Evolutionary conservation across 495 filamentous ascomycete genomes (phyloP).

Genomic region (Margaritispora aquatica): DNA sequence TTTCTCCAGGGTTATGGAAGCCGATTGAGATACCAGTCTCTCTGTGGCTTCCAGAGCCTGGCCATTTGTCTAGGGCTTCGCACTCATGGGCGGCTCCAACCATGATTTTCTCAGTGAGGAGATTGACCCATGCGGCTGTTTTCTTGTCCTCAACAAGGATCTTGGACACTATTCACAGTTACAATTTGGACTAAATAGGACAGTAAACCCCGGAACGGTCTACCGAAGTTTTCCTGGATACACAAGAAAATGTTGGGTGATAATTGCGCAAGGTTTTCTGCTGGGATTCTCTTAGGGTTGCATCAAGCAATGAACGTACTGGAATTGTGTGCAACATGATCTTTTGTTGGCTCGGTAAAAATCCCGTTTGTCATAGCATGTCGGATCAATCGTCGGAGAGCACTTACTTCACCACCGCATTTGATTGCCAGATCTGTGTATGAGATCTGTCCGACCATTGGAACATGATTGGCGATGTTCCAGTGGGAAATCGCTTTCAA

Average conservation of each 20-base stretch:
- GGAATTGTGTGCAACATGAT: constrained; percentile 27
- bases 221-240: too few species aligned
- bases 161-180: too few species aligned
- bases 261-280: too few species aligned
- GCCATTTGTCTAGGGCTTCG: constrained; percentile 25
- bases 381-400: constrained; percentile 32
- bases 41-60: constrained; percentile 23
- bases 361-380: constrained; percentile 43
- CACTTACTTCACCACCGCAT: constrained; percentile 3
- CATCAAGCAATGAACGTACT: too few species aligned
- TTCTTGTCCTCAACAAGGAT: constrained; percentile 14
- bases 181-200: too few species aligned
- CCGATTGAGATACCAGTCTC: constrained; percentile 14
- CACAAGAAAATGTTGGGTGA: too few species aligned
- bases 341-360: constrained; percentile 38
- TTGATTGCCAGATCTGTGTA: constrained; percentile 28
- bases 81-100: constrained; percentile 11
- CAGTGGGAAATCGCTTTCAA: constrained; percentile 32
- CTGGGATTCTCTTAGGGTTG: too few species aligned
- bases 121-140: constrained; percentile 6
- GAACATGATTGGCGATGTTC: constrained; percentile 19
- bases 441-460: constrained; percentile 32
- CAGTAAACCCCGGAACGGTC: too few species aligned
- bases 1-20: constrained; percentile 1
- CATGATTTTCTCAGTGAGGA: constrained; percentile 11